Conservation (phyloP, 208 protist genomes). For the Trypanosoma lewisi region DNA sequence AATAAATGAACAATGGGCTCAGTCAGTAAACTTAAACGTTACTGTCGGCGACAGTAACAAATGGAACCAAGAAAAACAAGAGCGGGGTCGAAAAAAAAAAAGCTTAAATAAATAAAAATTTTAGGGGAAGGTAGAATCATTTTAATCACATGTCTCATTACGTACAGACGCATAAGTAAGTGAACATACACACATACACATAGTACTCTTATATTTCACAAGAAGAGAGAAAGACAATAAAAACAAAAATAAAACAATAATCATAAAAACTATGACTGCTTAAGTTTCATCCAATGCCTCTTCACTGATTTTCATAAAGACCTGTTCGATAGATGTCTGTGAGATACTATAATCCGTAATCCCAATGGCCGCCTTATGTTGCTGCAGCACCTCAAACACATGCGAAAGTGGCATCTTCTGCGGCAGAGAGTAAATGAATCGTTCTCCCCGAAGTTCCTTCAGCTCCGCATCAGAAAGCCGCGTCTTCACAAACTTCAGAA, state of each 20-base stretch:
- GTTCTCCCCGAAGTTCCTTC: slow-evolving; percentile 32
- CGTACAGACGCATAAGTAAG: too few relatives aligned
- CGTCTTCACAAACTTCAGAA: slow-evolving; percentile 45
- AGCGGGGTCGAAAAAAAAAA: not conserved
- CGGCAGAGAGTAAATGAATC: slow-evolving; percentile 44
- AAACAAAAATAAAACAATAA: not conserved
- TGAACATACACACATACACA: not conserved
- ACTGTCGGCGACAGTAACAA: too few relatives aligned
- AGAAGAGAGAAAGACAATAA: not conserved
- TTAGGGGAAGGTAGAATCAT: slow-evolving; percentile 1
- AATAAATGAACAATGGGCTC: too few relatives aligned
- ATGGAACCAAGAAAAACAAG: slow-evolving; percentile 17
- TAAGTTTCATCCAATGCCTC: slow-evolving; percentile 24
- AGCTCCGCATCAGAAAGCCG: slow-evolving; percentile 29
- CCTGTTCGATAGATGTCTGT: slow-evolving; percentile 84
- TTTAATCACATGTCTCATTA: too few relatives aligned
- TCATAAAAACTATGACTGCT: too few relatives aligned
- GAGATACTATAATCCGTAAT: slow-evolving; percentile 77
- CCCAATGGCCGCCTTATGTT: slow-evolving; percentile 26
- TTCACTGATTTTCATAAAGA: slow-evolving; percentile 80
- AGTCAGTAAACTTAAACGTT: too few relatives aligned
- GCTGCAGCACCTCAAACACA: slow-evolving; percentile 44
- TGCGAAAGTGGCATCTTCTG: slow-evolving; percentile 28
- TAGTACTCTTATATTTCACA: too few relatives aligned
- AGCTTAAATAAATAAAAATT: slow-evolving; percentile 5